Percentiles rank a stretch among this genome's conserved stretches.
Evolutionary conservation across 495 filamentous ascomycete species (phyloP).

Genomic region (Hypoxylon rickii): DNA sequence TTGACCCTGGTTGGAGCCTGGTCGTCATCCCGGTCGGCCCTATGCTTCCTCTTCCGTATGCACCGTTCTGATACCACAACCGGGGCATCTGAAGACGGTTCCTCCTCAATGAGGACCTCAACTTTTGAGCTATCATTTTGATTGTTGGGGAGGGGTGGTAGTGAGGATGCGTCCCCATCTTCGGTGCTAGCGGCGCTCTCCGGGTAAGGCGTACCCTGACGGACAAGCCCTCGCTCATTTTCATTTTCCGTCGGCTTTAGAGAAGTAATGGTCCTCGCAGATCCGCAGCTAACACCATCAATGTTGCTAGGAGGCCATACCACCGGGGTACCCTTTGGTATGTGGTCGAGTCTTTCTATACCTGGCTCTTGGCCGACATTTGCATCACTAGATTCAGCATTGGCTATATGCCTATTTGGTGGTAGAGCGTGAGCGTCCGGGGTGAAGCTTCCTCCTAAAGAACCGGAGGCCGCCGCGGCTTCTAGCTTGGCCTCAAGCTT

Average conservation of each 20-base stretch:
- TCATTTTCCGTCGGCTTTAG: background rate
- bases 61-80: constrained; percentile 50
- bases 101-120: constrained; percentile 44
- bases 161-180: constrained; percentile 9
- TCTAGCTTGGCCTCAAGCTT: constrained; percentile 32
- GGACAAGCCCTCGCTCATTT: background rate
- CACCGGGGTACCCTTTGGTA: background rate
- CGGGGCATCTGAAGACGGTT: constrained; percentile 50
- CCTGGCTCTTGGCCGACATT: background rate
- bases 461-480: constrained; percentile 7
- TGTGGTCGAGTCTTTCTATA: background rate
- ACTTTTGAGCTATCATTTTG: background rate
- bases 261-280: background rate
- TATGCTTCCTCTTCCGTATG: constrained; percentile 47
- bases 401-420: background rate
- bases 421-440: constrained; percentile 5
- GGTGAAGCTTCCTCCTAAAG: constrained; percentile 21
- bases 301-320: constrained; percentile 1
- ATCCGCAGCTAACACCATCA: background rate
- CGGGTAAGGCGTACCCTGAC: background rate
- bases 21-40: constrained; percentile 10
- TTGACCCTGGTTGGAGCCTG: constrained; percentile 40
- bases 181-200: background rate
- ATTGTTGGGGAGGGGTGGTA: constrained; percentile 38
- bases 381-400: background rate